Base-by-base conservation (phyloP, 768 basidiomycete genomes). In the Rhodocollybia butyracea region DNA sequence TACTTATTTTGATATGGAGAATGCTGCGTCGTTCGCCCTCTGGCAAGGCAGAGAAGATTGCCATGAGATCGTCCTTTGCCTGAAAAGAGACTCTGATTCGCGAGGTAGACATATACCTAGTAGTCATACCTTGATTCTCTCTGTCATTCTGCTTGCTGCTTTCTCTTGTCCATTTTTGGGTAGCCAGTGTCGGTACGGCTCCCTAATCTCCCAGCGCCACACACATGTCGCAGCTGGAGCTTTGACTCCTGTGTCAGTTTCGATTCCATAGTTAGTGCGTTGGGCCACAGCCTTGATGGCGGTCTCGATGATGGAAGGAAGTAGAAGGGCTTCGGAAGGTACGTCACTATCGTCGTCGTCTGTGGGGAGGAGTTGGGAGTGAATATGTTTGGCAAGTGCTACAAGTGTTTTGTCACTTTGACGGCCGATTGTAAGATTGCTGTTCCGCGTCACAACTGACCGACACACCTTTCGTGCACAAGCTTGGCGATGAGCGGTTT, bases 191-290 rank as follows among this genome's bases (percentile, higher is more conserved):
- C 73, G 71, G 59, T 78, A 74, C 19, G 76, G 61, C 2, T 81
- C 76, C 61, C 81, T 83, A 11, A 89, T 85, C 66, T 96, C 94
- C 94, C 93, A 96, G 50, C 89, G 76, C 91, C 91, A 95, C 21
- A 88, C 73, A 58, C 81, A 85, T 31, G 90, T 70, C n/a, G 80
- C 72, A 6, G 85, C 81, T 13, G 87, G 85, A 21, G 74, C 63
- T 64, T 80, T 89, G 51, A 73, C 72, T 32, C 80, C 80, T 10
- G 70, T 63, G 17, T 71, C 63, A 2, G 72, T 69, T 51, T 90
- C 84, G 5, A 94, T 68, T 1, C 94, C 94, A 63, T 95, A 95
- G 67, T 96, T 94, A 26, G 78, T 81, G 15, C 94, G 85, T 27
- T 67, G 73, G 54, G 91, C 81, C 11, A 88, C 66, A 2, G 72